Base-by-base conservation (phyloP, 2,329 filamentous ascomycete species). In the Simplicillium sp. region DNA sequence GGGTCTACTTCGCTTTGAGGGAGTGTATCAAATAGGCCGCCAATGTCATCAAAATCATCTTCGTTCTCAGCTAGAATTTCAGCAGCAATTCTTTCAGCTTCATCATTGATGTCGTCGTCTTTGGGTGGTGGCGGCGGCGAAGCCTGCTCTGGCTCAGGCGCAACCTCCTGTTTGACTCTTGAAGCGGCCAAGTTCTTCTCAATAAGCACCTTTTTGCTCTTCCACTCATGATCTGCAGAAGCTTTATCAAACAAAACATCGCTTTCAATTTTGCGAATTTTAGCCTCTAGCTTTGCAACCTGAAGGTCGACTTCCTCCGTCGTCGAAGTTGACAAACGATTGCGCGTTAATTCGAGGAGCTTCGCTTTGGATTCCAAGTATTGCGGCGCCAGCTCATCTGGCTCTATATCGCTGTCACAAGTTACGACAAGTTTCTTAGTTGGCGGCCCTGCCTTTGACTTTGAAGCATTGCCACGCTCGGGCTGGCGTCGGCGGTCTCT, bases 321-420 rank as follows among this genome's bases (percentile, higher is more conserved):
- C 5, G 20, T 9, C 20, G 20, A 5, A 9, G 20, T 25, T 25
- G 20, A 25, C 5, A 9, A 80, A 66, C 45, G 77, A 73, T 16
- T 74, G 58, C 13, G 61, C 57, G 20, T 28, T 13, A 81, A 58
- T 36, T 71, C 68, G 58, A 80, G 84, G n/a, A 82, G 67, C 47
- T 70, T 82, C 40, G 73, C 67, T 59, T 87, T 89, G 14, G 86
- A 75, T 13, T 82, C 77, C 15, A 98, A 53, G 60, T 90, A 97
- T 44, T 79, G 76, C 1, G 86, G 80, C 18, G 89, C 68, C 42
- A 90, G 66, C 33, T 83, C 75, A 47, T 89, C 83, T 2, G 84
- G 83, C 47, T 88, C 82, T 50, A 87, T 76, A 45, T 86, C 82
- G 51, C 76, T 78, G 54, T 84, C 77, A 44, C 68, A 82, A n/a